Percentiles rank a stretch among this genome's conserved stretches.
phyloP scores from a whole-genome alignment of 257 asterid genomes.

The Fraxinus americana region DNA sequence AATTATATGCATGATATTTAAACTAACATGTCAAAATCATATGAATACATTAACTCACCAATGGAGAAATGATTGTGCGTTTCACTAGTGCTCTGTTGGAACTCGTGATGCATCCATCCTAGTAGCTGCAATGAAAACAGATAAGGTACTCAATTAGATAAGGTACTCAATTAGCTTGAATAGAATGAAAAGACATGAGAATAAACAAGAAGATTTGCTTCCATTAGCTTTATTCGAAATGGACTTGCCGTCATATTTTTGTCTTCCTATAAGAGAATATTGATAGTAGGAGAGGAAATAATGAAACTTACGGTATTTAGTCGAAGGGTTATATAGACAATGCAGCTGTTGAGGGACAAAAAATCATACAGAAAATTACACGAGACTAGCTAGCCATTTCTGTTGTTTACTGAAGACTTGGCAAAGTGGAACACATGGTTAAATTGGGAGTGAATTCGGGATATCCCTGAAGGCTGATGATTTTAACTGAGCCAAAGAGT shows the following conservation, averaged over 20 bases:
- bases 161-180: constrained; percentile 18
- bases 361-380: constrained; percentile 15
- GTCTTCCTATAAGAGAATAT: constrained; percentile 29
- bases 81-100: constrained; percentile 72
- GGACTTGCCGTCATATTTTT: constrained; percentile 66
- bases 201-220: neutral
- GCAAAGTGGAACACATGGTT: too few species aligned
- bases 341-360: neutral
- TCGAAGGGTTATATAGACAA: constrained; percentile 17
- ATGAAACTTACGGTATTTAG: constrained; percentile 37
- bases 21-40: neutral
- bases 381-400: neutral
- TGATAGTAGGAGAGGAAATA: constrained; percentile 30
- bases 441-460: too few species aligned
- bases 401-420: neutral
- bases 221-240: constrained; percentile 18
- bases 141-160: too few species aligned
- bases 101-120: constrained; percentile 98
- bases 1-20: neutral
- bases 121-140: constrained; percentile 67
- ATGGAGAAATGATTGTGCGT: constrained; percentile 62
- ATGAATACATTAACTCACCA: constrained; percentile 45
- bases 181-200: neutral
- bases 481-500: neutral
- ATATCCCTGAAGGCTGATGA: constrained; percentile 8